These are phyloP conservation scores for Dalechampia spathulata DNA, from an alignment of 441 rosid species.

Conservation along the genomic window DNA sequence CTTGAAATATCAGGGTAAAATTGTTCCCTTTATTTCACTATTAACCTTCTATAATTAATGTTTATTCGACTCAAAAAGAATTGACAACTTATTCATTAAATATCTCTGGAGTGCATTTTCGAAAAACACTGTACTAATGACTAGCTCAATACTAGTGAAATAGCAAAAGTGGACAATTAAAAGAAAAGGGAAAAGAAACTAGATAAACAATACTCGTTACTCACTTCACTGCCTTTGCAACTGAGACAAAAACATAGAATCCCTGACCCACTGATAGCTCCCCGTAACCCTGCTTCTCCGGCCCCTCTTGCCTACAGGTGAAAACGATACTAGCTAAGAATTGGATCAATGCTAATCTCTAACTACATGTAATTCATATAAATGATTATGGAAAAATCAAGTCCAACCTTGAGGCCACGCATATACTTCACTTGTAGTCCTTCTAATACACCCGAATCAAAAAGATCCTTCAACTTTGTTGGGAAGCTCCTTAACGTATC, in stretches of 20 bases:
- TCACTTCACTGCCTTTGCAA: conserved; percentile 61
- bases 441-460: conserved; percentile 72
- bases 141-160: no score
- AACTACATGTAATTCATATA: background rate
- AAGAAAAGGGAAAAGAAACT: no score
- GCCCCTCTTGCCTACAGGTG: conserved; percentile 34
- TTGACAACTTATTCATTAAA: no score
- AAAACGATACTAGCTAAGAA: conserved; percentile 7
- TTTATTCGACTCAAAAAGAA: no score
- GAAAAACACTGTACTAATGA: no score
- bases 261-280: conserved; percentile 56
- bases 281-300: conserved; percentile 44
- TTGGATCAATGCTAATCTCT: background rate
- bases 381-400: background rate
- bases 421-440: conserved; percentile 57
- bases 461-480: conserved; percentile 54
- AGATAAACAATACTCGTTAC: conserved; percentile 12
- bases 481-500: conserved; percentile 38
- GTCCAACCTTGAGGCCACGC: conserved; percentile 53
- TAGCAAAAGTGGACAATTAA: no score
- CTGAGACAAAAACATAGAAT: conserved; percentile 60
- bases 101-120: no score
- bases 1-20: no score
- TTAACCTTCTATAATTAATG: no score
- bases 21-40: no score